phyloP scores from a whole-genome alignment of 176 grass and related monocot species.

The Triticum turgidum region DNA sequence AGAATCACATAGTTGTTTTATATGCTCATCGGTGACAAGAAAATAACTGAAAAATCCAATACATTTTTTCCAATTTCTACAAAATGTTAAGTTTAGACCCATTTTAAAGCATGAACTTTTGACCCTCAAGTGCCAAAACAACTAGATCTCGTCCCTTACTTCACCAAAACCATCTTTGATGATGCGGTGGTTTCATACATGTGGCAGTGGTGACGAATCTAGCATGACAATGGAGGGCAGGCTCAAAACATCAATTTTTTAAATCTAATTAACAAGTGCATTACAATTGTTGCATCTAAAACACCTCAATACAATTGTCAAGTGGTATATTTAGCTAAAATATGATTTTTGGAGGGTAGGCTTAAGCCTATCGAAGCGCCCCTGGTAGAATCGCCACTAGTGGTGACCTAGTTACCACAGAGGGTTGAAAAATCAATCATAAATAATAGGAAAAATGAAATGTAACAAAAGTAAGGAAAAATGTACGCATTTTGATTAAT shows the following conservation, averaged over 20 bases:
- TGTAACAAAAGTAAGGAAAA: not conserved
- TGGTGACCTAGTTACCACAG: not conserved
- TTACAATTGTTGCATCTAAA: too few species aligned
- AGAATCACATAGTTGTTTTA: not conserved
- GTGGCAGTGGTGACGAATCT: not conserved
- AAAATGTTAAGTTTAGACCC: not conserved
- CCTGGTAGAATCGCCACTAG: too few species aligned
- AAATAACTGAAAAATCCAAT: not conserved
- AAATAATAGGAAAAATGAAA: not conserved
- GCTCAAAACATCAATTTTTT: too few species aligned
- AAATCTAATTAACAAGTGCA: too few species aligned
- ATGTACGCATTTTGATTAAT: not conserved
- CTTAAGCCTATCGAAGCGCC: too few species aligned
- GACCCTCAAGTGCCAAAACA: not conserved
- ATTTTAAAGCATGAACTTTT: not conserved
- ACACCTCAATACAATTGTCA: too few species aligned
- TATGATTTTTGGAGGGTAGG: too few species aligned
- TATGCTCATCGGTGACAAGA: not conserved
- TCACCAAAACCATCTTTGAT: too few species aligned
- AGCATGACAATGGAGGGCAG: too few species aligned
- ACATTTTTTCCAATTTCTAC: not conserved
- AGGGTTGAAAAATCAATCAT: not conserved
- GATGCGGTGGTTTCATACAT: not conserved
- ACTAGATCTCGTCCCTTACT: not conserved
- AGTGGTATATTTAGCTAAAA: too few species aligned